Conservation (phyloP, 306 rosid genomes). For the Cicer pinnatifidum region DNA sequence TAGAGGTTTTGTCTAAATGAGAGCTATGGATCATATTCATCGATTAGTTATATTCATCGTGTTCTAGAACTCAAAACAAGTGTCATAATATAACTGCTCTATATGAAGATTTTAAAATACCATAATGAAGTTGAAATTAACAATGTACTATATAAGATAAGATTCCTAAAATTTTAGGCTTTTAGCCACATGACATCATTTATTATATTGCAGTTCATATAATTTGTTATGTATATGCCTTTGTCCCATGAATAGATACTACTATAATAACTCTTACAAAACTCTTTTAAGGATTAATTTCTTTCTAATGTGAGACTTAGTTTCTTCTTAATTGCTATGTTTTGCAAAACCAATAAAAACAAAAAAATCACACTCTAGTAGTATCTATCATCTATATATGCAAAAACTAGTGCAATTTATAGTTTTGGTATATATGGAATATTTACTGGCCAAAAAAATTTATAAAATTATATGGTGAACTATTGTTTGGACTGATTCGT, state of each 20-base stretch:
- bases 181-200: constrained; percentile 37
- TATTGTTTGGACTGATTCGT: constrained; percentile 46
- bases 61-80: constrained; percentile 24
- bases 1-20: constrained; percentile 15
- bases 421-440: constrained; percentile 11
- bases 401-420: constrained; percentile 19
- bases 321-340: not conserved
- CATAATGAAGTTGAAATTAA: constrained; percentile 33
- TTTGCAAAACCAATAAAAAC: constrained; percentile 26
- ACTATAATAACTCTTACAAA: too few relatives aligned
- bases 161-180: constrained; percentile 35
- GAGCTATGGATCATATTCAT: constrained; percentile 33
- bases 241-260: not conserved
- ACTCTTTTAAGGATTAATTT: not conserved
- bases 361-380: not conserved
- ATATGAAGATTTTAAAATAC: constrained; percentile 34
- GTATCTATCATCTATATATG: constrained; percentile 25
- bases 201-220: not conserved
- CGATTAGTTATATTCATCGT: constrained; percentile 31
- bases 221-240: constrained; percentile 28
- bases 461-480: constrained; percentile 38
- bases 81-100: constrained; percentile 38
- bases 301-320: not conserved
- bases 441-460: constrained; percentile 17
- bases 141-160: not conserved